Evolutionary conservation across 2,329 filamentous ascomycete genomes (phyloP).

Genomic region (Penicillium aurantiogriseum): DNA sequence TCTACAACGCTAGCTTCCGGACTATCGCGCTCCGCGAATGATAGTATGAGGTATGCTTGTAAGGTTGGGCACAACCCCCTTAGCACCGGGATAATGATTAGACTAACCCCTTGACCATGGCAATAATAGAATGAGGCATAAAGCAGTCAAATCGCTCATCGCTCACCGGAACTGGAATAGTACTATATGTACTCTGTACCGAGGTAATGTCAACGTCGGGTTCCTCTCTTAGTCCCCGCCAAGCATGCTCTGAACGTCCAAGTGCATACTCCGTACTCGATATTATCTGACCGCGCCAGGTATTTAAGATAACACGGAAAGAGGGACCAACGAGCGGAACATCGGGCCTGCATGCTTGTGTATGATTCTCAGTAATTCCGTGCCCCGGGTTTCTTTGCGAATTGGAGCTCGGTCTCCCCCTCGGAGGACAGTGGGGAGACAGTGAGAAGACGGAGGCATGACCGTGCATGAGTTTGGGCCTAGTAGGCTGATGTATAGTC

Average conservation of each 20-base stretch:
- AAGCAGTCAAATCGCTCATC: neutral
- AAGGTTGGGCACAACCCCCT: neutral
- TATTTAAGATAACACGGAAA: neutral
- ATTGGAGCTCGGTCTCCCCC: neutral
- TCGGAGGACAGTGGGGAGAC: neutral
- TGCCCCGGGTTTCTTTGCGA: neutral
- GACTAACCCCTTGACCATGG: neutral
- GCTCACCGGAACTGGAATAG: neutral
- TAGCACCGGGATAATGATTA: neutral
- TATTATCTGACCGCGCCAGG: neutral
- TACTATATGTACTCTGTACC: neutral
- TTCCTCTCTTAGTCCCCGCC: neutral
- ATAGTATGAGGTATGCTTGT: neutral
- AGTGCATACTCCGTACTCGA: constrained; percentile 3
- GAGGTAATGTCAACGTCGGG: neutral
- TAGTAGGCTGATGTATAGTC: neutral
- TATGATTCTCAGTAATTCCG: neutral
- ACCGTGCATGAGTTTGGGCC: constrained; percentile 12
- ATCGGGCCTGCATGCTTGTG: neutral
- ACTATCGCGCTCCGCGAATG: neutral
- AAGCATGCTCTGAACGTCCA: constrained; percentile 3
- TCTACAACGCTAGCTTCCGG: neutral
- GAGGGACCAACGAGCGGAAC: neutral
- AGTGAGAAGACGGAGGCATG: neutral
- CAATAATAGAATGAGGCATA: neutral